Base-by-base conservation (phyloP, 139 green algal species). In the Volvox africanus region DNA sequence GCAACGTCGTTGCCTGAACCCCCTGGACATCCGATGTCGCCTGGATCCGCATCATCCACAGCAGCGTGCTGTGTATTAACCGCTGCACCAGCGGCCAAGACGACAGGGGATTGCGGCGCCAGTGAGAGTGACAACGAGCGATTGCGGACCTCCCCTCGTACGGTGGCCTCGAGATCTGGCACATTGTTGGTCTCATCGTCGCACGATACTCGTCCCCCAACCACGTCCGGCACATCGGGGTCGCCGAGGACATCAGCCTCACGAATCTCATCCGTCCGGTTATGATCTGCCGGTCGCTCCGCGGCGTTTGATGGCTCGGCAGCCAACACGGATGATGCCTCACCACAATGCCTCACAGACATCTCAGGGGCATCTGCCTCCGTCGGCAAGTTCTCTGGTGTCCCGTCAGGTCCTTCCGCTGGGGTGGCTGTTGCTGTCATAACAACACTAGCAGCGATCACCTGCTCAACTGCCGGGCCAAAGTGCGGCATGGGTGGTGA, bases 401-500 rank as follows among this genome's bases (percentile, higher is more conserved):
- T 30, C 11, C 16, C 17, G 76, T 61, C 17, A 61, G 2, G 1
- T 30, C 14, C 76, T 28, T 20, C 30, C 32, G 11, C 76, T 17
- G 76, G 13, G 28, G 13, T 13, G 33, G 30, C 76, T 18, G 76
- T 18, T 61, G 20, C 14, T 20, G 76, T 24, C 32, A 20, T 82
- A 30, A 24, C 50, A 2, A 44, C 67, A 0, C 2, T 6, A 36
- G 36, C 83, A 0, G 65, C 0, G 17, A 20, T 28, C 1, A 37
- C 69, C 18, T 61, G 11, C n/a, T 73, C 85, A 55, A 30, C 35
- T n/a, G 67, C 11, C 18, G 18, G 0, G 37, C 85, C 44, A 28
- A 89, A 89, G 85, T 82, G 69, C 5, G 69, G 85, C 26, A 90
- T 83, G 19, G 24, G 14, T 9, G 86, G 86, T 20, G 86, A 90